Evolutionary conservation across 2,329 filamentous ascomycete genomes (phyloP).

Genomic region (Clonostachys rosea): DNA sequence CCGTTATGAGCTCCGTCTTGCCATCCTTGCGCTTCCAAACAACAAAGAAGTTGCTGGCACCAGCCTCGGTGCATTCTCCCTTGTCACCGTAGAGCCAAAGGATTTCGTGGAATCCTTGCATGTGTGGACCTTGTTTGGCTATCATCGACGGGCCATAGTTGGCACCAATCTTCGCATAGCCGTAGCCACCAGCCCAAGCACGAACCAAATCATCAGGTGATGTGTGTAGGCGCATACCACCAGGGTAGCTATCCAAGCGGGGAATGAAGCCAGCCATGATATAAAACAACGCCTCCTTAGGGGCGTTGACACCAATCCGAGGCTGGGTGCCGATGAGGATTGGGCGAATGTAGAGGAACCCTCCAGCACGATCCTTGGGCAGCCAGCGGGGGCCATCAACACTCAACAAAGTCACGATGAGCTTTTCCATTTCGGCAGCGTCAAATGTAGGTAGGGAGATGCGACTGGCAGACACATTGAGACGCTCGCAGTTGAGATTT

Average conservation of each 20-base stretch:
- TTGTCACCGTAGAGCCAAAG: conserved; percentile 87
- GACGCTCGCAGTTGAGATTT: conserved; percentile 64
- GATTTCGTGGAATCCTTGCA: conserved; percentile 78
- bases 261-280: conserved; percentile 67
- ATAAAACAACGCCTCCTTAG: conserved; percentile 83
- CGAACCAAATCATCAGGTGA: conserved; percentile 78
- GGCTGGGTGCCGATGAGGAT: conserved; percentile 81
- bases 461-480: conserved; percentile 53
- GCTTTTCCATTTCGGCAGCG: conserved; percentile 65
- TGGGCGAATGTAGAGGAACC: conserved; percentile 80
- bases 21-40: conserved; percentile 57
- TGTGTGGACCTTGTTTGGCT: conserved; percentile 70
- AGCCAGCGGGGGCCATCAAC: conserved; percentile 78
- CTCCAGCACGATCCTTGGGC: conserved; percentile 60
- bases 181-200: conserved; percentile 91
- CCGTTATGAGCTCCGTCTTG: conserved; percentile 69
- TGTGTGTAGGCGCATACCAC: conserved; percentile 71
- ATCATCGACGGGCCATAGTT: conserved; percentile 87
- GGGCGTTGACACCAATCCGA: conserved; percentile 75
- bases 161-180: conserved; percentile 86
- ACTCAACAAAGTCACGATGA: conserved; percentile 67
- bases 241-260: conserved; percentile 41
- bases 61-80: conserved; percentile 81
- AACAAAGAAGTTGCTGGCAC: conserved; percentile 88
- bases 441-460: conserved; percentile 74